Conservation (phyloP, 2,329 filamentous ascomycete genomes). For the Trichoderma oligosporum region DNA sequence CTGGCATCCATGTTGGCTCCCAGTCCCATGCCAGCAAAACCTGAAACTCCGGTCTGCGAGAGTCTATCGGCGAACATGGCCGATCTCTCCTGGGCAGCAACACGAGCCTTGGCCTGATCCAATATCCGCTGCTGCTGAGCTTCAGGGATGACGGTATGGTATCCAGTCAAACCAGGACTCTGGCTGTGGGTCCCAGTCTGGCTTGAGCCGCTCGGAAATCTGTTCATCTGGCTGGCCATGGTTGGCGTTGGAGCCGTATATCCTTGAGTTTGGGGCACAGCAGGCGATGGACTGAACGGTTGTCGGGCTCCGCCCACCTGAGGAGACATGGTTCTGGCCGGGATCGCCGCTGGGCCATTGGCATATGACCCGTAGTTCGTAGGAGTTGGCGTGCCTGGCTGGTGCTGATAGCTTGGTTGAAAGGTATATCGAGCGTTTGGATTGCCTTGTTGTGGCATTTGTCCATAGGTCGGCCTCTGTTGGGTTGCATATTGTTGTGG, state of each 20-base stretch:
- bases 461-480: conserved; percentile 42
- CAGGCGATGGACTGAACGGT: conserved; percentile 40
- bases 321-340: conserved; percentile 43
- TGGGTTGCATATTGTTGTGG: conserved; percentile 47
- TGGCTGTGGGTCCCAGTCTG: conserved; percentile 32
- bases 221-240: conserved; percentile 31
- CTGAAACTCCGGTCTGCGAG: conserved; percentile 45
- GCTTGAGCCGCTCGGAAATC: conserved; percentile 34
- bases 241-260: conserved; percentile 32
- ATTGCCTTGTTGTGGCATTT: conserved; percentile 41
- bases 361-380: conserved; percentile 37
- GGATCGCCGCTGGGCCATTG: conserved; percentile 41
- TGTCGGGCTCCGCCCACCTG: conserved; percentile 40
- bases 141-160: conserved; percentile 48
- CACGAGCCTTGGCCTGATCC: conserved; percentile 49
- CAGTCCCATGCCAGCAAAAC: conserved; percentile 38
- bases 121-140: conserved; percentile 49
- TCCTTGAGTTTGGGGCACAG: conserved; percentile 34
- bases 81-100: conserved; percentile 43
- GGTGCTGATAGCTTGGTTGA: conserved; percentile 38
- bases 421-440: conserved; percentile 43
- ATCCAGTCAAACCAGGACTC: conserved; percentile 42
- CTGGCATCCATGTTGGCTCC: conserved; percentile 31
- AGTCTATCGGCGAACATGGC: conserved; percentile 41
- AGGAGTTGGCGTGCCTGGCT: conserved; percentile 37